phyloP scores from a whole-genome alignment of 1,139 yeast species.

The Starmera stellimalicola region DNA sequence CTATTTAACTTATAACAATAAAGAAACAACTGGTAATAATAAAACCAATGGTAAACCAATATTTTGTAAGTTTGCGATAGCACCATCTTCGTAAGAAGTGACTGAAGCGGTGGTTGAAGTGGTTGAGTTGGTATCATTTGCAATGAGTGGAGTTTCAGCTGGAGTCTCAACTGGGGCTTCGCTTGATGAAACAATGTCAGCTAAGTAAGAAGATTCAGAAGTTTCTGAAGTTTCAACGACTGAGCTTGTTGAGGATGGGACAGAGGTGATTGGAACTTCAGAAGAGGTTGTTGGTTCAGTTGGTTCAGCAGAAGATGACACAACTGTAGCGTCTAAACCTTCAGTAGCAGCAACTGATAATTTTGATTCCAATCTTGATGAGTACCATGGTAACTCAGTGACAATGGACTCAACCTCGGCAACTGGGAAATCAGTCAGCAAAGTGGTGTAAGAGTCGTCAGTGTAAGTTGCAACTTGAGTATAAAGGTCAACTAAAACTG shows the following conservation, averaged over 20 bases:
- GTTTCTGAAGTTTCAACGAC: no score
- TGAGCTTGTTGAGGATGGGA: conserved; percentile 14
- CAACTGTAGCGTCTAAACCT: neutral
- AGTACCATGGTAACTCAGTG: conserved; percentile 31
- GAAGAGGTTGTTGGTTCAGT: conserved; percentile 14
- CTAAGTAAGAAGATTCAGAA: no score
- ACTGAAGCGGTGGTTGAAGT: conserved; percentile 41
- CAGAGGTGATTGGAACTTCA: conserved; percentile 9
- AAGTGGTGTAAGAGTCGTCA: conserved; percentile 29
- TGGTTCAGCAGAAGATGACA: conserved; percentile 14
- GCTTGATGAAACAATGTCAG: no score
- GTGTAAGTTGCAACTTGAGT: conserved; percentile 25
- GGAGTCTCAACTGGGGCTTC: no score
- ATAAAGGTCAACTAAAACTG: conserved; percentile 21
- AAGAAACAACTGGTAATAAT: no score
- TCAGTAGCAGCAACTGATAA: conserved; percentile 14
- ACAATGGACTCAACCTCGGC: conserved; percentile 21
- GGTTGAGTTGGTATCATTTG: no score
- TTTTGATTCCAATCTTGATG: conserved; percentile 23
- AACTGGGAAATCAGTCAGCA: conserved; percentile 16
- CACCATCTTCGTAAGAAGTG: conserved; percentile 46
- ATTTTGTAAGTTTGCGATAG: no score
- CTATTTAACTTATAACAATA: no score
- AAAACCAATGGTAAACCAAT: no score
- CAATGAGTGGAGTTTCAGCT: no score